These are phyloP conservation scores for Colletotrichum cordylinicola DNA, from an alignment of 2,329 filamentous ascomycete genomes.

Conservation along the genomic window DNA sequence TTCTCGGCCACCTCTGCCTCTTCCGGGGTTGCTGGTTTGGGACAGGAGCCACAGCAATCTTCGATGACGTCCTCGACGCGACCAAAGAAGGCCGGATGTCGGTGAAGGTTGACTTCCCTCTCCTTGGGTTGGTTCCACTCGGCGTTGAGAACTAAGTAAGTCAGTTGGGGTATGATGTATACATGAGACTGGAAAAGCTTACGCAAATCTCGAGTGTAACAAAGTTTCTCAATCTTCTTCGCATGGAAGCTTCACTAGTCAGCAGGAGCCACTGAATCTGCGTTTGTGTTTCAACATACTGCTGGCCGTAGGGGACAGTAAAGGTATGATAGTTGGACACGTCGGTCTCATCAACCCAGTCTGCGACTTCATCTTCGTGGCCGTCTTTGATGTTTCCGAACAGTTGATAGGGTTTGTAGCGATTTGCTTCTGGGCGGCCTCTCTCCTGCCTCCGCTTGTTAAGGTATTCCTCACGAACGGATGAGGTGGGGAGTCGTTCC, in stretches of 20 bases:
- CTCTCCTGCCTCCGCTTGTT: conserved; percentile 74
- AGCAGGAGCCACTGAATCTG: not conserved
- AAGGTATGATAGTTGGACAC: conserved; percentile 83
- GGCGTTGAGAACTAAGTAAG: conserved; percentile 68
- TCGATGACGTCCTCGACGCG: conserved; percentile 74
- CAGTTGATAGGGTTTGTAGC: conserved; percentile 46
- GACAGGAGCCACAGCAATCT: conserved; percentile 85
- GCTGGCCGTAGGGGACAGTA: conserved; percentile 70
- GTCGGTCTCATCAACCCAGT: conserved; percentile 81
- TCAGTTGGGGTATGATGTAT: not conserved
- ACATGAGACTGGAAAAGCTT: conserved; percentile 20
- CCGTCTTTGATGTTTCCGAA: conserved; percentile 77
- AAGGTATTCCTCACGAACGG: conserved; percentile 73
- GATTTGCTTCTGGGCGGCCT: conserved; percentile 66
- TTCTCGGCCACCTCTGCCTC: conserved; percentile 75
- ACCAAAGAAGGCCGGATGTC: conserved; percentile 87
- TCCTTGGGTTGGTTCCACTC: conserved; percentile 85
- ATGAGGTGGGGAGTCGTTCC: conserved; percentile 75
- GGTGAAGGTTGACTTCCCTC: conserved; percentile 78
- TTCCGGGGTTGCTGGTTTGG: conserved; percentile 70
- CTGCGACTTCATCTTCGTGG: conserved; percentile 81
- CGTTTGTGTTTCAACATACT: conserved; percentile 21
- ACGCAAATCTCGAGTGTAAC: conserved; percentile 79
- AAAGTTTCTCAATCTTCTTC: conserved; percentile 79
- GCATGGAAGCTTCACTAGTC: conserved; percentile 52